Evolutionary conservation across 192 early-diverging fungal species (phyloP).

Genomic region (Coemansia sp.): DNA sequence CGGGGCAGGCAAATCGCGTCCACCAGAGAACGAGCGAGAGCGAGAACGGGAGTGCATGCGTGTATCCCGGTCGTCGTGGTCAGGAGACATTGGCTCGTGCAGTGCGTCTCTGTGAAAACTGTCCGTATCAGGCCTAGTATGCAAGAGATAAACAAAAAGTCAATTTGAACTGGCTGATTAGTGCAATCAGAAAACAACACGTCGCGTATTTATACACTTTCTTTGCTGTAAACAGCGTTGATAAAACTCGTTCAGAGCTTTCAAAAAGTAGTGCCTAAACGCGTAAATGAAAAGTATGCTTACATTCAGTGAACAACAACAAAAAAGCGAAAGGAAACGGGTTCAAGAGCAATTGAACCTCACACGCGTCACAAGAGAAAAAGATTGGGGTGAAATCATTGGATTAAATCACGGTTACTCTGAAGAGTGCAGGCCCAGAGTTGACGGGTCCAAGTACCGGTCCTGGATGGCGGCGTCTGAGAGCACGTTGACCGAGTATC

Average conservation of each 20-base stretch:
- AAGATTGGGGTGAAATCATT: not conserved
- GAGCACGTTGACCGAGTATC: constrained; percentile 61
- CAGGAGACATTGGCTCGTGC: not conserved
- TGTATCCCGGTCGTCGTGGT: not conserved
- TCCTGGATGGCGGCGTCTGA: constrained; percentile 49
- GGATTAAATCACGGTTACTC: constrained; percentile 24
- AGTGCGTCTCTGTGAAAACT: not conserved
- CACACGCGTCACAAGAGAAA: not conserved
- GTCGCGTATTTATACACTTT: no score
- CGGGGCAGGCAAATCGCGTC: constrained; percentile 5
- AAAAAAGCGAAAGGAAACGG: not conserved
- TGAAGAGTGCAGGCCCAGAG: constrained; percentile 40
- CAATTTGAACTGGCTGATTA: not conserved
- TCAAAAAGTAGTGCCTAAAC: not conserved
- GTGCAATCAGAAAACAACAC: not conserved
- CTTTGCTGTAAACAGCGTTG: no score
- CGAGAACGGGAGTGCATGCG: constrained; percentile 10
- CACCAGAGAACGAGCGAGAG: constrained; percentile 27
- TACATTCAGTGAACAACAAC: constrained; percentile 4
- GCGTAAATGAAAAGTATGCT: not conserved
- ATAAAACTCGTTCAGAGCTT: no score
- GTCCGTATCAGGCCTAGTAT: not conserved
- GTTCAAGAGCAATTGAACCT: not conserved
- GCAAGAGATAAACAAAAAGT: not conserved
- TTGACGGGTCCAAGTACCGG: constrained; percentile 40